These are phyloP conservation scores for Desmodesmus armatus DNA, from an alignment of 139 green algal genomes.

Conservation along the genomic window DNA sequence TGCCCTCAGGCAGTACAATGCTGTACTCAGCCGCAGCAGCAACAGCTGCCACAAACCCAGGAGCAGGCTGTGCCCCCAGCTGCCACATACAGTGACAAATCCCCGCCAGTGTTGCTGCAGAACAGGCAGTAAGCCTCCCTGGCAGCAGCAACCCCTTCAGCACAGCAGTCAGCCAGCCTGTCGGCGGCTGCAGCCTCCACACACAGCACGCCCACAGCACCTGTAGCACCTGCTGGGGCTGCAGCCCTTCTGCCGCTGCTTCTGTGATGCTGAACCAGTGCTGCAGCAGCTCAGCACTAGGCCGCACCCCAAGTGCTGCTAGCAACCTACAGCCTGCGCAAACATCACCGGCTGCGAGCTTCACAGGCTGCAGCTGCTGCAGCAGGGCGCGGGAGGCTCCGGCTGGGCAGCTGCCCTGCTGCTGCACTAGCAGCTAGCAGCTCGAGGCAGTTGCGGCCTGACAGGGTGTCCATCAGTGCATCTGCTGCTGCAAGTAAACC, in stretches of 20 bases:
- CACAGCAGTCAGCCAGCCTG: slow-evolving; percentile 1
- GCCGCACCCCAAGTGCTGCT: neutral
- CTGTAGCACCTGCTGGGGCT: neutral
- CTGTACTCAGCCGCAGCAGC: slow-evolving; percentile 28
- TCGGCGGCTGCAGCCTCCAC: neutral
- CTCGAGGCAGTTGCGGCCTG: neutral
- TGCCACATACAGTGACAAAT: slow-evolving; percentile 33
- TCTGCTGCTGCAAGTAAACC: slow-evolving; percentile 14
- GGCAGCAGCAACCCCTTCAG: neutral
- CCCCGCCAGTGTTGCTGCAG: neutral
- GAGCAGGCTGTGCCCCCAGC: slow-evolving; percentile 9
- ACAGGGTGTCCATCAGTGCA: slow-evolving; percentile 32
- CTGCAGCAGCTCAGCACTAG: neutral
- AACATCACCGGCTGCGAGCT: neutral
- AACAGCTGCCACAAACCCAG: neutral
- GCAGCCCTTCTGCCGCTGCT: slow-evolving; percentile 9
- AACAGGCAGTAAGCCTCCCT: neutral
- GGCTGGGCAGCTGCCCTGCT: neutral
- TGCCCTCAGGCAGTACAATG: neutral
- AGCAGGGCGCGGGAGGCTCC: neutral
- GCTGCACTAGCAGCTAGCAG: neutral
- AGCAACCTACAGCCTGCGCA: slow-evolving; percentile 11
- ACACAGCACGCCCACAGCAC: slow-evolving; percentile 15
- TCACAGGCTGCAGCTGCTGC: neutral
- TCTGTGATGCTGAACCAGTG: slow-evolving; percentile 13